A percentile compares a stretch with the other conserved stretches of the same genome.
Evolutionary conservation across 2,329 filamentous ascomycete genomes (phyloP).

Genomic region (Huntiella bhutanensis): DNA sequence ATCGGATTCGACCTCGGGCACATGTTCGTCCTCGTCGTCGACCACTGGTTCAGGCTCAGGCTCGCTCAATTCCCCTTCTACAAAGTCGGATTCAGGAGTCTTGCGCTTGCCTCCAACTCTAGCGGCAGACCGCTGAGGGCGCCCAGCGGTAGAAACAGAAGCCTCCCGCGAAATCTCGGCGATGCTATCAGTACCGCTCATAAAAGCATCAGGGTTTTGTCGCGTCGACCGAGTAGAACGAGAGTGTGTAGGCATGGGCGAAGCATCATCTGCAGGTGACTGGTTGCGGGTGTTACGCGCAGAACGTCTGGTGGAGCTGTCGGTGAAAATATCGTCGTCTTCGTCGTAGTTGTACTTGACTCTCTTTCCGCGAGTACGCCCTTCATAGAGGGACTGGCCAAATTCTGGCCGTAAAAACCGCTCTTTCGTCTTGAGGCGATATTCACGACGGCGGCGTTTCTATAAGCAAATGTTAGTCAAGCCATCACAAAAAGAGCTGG

Average conservation of each 20-base stretch:
- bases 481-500: neutral
- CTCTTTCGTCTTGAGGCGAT: conserved; percentile 68
- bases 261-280: conserved; percentile 5
- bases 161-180: conserved; percentile 5
- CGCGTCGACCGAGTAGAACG: conserved; percentile 33
- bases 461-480: conserved; percentile 19
- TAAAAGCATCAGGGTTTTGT: conserved; percentile 42
- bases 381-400: conserved; percentile 87
- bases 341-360: conserved; percentile 94
- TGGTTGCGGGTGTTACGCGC: conserved; percentile 55
- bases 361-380: conserved; percentile 84
- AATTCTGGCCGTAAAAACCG: conserved; percentile 74
- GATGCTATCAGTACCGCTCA: conserved; percentile 24
- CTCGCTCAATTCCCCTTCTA: conserved; percentile 40
- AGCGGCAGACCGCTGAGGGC: conserved; percentile 31
- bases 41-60: conserved; percentile 47
- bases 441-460: conserved; percentile 88
- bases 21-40: conserved; percentile 51
- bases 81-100: conserved; percentile 1
- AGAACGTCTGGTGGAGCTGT: conserved; percentile 46
- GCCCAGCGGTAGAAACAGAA: conserved; percentile 25
- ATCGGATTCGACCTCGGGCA: conserved; percentile 32
- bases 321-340: conserved; percentile 51
- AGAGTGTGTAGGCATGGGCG: neutral
- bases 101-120: conserved; percentile 30